Percentiles rank a stretch among this genome's conserved stretches.
These are phyloP conservation scores for Ophiostoma perfectum DNA, from an alignment of 2,329 filamentous ascomycete species.

Conservation along the genomic window DNA sequence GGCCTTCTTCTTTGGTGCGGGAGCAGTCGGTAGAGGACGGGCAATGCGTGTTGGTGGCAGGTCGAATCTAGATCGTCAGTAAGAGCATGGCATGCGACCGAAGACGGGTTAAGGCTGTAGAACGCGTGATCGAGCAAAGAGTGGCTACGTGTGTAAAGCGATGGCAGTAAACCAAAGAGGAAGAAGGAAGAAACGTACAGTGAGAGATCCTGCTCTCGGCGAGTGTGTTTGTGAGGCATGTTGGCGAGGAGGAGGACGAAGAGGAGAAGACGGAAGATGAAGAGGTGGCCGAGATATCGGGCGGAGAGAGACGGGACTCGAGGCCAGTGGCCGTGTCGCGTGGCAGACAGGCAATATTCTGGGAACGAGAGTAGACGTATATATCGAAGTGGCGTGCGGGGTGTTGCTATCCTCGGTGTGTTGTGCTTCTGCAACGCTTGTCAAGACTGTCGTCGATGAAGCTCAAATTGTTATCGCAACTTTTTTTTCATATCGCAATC, in stretches of 20 bases:
- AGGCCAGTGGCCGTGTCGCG: no score
- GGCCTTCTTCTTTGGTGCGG: conserved; percentile 25
- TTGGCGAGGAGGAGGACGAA: neutral
- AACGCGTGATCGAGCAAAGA: neutral
- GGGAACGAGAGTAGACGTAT: no score
- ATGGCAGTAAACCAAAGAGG: neutral
- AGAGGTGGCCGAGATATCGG: no score
- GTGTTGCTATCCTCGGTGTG: neutral
- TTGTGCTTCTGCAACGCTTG: neutral
- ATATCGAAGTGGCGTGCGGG: no score
- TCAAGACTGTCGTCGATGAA: neutral
- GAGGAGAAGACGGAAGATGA: neutral
- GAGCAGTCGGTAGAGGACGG: conserved; percentile 41
- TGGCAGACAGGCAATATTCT: no score
- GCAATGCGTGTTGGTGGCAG: conserved; percentile 47
- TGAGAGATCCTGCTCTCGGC: conserved; percentile 53
- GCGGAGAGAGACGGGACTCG: no score
- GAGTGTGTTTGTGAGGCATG: conserved; percentile 87
- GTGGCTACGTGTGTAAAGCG: neutral
- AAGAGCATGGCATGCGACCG: neutral
- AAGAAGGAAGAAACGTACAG: conserved; percentile 36
- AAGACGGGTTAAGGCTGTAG: neutral
- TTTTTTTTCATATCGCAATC: conserved; percentile 6
- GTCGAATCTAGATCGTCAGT: conserved; percentile 39
- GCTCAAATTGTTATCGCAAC: neutral